Evolutionary conservation across 2,329 filamentous ascomycete species (phyloP), one percentile per base, ranked within the genome.

Genomic region (Sclerotinia subarctica): DNA sequence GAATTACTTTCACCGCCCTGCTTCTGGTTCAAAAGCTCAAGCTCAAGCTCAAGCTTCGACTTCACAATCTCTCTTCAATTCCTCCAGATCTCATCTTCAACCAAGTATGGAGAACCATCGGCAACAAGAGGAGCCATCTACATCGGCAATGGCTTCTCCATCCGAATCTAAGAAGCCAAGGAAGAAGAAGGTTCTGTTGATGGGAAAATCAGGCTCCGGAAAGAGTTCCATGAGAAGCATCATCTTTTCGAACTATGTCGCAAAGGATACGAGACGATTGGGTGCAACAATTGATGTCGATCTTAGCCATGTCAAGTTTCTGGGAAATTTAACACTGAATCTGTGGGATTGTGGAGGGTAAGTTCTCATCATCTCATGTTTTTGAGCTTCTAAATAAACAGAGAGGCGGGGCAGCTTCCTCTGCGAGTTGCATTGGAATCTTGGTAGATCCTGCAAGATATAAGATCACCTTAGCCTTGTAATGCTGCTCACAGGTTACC

Each of bases 191-290:
- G 91, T 94, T 64, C 83, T 94, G 62, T 82, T 94, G 70, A 94
- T 94, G 95, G 95, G 95, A 74, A 97, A 97, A 83, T 96, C 92
- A 71, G 95, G 95, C 66, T 97, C 94, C 0, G 95, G 95, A 67
- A 99, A 99, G 81, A 97, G 94, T 53, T 97, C 93, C 68, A 99
- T 99, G 95, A 88, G 95, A 72, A 95, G 91, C 77, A 98, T 99
- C 77, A 97, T 99, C 78, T 99, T 99, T 81, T 97, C 92, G 83
- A 98, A 98, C 80, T 98, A 97, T 79, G 94, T 98, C 72, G 95
- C 95, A 68, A 93, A 96, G 77, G 95, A 99, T 79, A 97, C 97
- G 8, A 86, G 95, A 51, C 85, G 95, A 69, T 83, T 99, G 67
- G 95, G 95, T 73, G 95, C 95, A 1, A 99, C 95, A 17, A 98